phyloP scores from a whole-genome alignment of 345 rosid species.

The Crucihimalaya himalaica region DNA sequence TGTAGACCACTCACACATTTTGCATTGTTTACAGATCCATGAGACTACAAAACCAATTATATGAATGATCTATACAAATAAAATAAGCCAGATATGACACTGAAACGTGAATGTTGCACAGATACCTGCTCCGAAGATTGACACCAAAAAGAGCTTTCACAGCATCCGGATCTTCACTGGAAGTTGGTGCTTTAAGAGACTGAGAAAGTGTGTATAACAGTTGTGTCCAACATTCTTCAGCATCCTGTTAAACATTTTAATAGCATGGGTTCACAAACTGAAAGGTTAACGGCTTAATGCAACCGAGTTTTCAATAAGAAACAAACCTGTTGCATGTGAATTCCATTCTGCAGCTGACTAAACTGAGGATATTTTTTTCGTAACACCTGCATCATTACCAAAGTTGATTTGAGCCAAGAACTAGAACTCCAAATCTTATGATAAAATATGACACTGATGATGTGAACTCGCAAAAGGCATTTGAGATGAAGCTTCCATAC shows the following conservation, averaged over 20 bases:
- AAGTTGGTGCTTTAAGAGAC: conserved; percentile 65
- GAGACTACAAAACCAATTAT: conserved; percentile 4
- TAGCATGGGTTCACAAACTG: conserved; percentile 22
- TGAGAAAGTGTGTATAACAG: conserved; percentile 90
- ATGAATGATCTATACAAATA: conserved; percentile 3
- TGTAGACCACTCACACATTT: neutral
- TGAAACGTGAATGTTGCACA: neutral
- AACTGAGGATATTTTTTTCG: conserved; percentile 93
- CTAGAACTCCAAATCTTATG: conserved; percentile 9
- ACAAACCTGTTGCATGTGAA: conserved; percentile 93
- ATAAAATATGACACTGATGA: neutral
- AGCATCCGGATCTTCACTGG: conserved; percentile 70
- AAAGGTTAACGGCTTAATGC: neutral
- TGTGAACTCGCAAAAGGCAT: conserved; percentile 9
- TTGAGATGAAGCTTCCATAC: neutral
- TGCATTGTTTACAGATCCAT: neutral
- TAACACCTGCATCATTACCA: conserved; percentile 57
- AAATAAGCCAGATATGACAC: neutral
- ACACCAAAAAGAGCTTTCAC: conserved; percentile 82
- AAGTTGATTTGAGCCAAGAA: conserved; percentile 13
- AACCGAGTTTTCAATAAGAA: conserved; percentile 1
- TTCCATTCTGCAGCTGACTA: conserved; percentile 88
- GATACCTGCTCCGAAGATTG: conserved; percentile 83
- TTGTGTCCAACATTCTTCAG: conserved; percentile 99
- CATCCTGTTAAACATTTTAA: conserved; percentile 62